Percentiles rank a stretch among this genome's conserved stretches.
Evolutionary conservation across 2,329 filamentous ascomycete genomes (phyloP).

Genomic region (Aspergillus proliferans): DNA sequence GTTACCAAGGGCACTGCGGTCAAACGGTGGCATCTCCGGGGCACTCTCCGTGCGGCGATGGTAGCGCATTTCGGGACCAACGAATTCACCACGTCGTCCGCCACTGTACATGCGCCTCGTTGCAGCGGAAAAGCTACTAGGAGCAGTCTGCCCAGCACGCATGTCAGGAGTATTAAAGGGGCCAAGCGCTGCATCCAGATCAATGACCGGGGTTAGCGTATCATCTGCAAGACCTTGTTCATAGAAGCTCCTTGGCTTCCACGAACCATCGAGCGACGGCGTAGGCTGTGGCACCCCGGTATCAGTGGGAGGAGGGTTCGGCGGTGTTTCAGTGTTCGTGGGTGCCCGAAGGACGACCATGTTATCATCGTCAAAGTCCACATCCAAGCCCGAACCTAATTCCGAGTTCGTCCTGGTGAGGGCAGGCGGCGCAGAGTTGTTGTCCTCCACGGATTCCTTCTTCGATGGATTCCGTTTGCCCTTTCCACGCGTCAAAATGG

Average conservation of each 20-base stretch:
- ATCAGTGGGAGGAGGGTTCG: constrained; percentile 13
- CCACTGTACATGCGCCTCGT: constrained; percentile 45
- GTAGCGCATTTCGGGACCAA: constrained; percentile 45
- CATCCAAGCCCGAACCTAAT: constrained; percentile 37
- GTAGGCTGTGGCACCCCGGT: constrained; percentile 9
- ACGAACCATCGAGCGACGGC: constrained; percentile 30
- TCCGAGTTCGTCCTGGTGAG: constrained; percentile 37
- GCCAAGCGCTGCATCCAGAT: constrained; percentile 86
- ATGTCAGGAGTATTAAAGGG: constrained; percentile 70
- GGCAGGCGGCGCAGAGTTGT: constrained; percentile 31
- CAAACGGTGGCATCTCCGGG: constrained; percentile 44
- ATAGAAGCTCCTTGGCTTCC: constrained; percentile 41
- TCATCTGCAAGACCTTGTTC: constrained; percentile 53
- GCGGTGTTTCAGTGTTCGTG: constrained; percentile 30
- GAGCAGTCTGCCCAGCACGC: constrained; percentile 23
- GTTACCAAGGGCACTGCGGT: constrained; percentile 35
- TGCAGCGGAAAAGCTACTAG: constrained; percentile 34
- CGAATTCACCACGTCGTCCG: constrained; percentile 40
- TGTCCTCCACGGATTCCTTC: constrained; percentile 30
- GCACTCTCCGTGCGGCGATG: constrained; percentile 47
- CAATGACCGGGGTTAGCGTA: constrained; percentile 72
- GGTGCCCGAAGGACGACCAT: constrained; percentile 43
- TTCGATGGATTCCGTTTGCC: constrained; percentile 41
- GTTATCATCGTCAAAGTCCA: constrained; percentile 46
- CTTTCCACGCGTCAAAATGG: constrained; percentile 44